Percentiles rank a stretch among this genome's conserved stretches.
phyloP scores from a whole-genome alignment of 2,329 filamentous ascomycete species.

The Davidsoniella neocaledoniae region DNA sequence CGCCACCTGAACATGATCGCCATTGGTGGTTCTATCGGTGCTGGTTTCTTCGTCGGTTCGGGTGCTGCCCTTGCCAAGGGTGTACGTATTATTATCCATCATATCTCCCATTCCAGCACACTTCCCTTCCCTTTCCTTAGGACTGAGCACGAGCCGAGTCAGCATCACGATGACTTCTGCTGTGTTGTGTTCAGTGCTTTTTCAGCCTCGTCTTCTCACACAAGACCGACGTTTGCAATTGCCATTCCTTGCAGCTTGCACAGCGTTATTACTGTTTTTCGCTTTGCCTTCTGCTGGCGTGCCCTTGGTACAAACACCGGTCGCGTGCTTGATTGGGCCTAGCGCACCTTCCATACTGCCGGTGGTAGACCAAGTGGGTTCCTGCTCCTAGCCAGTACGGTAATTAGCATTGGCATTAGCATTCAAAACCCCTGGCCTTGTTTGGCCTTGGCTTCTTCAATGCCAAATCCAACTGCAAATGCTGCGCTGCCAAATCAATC shows the following conservation, averaged over 20 bases:
- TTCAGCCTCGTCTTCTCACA: neutral
- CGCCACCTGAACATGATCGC: constrained; percentile 47
- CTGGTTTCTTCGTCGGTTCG: constrained; percentile 46
- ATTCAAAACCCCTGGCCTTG: neutral
- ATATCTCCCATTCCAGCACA: neutral
- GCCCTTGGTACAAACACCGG: neutral
- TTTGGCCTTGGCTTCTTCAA: neutral
- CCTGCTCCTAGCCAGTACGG: neutral
- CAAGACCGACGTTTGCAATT: too few relatives aligned
- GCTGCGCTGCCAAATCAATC: neutral
- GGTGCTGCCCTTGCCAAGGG: constrained; percentile 35
- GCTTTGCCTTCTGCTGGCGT: too few relatives aligned
- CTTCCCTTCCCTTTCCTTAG: neutral
- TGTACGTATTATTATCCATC: constrained; percentile 20
- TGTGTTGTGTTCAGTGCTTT: neutral
- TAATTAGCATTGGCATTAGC: neutral
- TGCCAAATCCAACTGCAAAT: neutral
- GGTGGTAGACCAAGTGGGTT: too few relatives aligned
- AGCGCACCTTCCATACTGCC: too few relatives aligned
- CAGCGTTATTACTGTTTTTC: neutral
- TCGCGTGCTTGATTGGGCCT: neutral
- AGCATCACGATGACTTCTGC: neutral
- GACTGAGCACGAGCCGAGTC: too few relatives aligned
- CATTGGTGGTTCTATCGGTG: constrained; percentile 44
- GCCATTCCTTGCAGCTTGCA: too few relatives aligned